Evolutionary conservation across 2,329 filamentous ascomycete species (phyloP).

Genomic region (Aureobasidium sp.): DNA sequence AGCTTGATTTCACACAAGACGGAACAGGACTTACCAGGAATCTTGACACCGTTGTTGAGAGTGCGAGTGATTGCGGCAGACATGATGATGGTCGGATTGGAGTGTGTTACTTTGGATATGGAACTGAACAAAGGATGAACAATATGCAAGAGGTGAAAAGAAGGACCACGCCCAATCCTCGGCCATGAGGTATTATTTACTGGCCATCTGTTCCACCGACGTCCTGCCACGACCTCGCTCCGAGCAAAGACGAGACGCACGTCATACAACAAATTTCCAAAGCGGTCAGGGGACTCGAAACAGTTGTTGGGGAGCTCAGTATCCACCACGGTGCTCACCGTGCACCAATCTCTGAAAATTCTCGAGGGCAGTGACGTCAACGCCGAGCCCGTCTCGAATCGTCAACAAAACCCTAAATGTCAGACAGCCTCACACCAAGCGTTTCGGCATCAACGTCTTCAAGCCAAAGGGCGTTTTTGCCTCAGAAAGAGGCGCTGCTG

Average conservation of each 20-base stretch:
- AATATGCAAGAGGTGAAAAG: conserved; percentile 6
- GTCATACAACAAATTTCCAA: conserved; percentile 11
- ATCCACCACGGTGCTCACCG: conserved; percentile 10
- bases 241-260: conserved; percentile 8
- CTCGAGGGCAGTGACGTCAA: not conserved
- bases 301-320: conserved; percentile 7
- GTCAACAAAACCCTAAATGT: conserved; percentile 8
- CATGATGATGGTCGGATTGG: conserved; percentile 34
- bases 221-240: conserved; percentile 9
- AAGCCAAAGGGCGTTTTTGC: conserved; percentile 7
- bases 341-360: conserved; percentile 8
- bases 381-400: not conserved
- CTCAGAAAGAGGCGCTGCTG: conserved; percentile 1
- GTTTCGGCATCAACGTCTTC: conserved; percentile 7
- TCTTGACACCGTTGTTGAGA: conserved; percentile 50
- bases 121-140: not conserved
- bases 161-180: not conserved
- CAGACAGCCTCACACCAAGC: conserved; percentile 6
- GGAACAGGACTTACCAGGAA: conserved; percentile 32
- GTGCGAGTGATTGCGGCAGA: conserved; percentile 46
- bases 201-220: not conserved
- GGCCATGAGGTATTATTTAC: conserved; percentile 11
- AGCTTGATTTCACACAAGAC: not conserved
- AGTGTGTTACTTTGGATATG: not conserved
- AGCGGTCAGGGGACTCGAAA: conserved; percentile 8